A percentile compares a stretch with the other conserved stretches of the same genome.
Evolutionary conservation across 441 rosid genomes (phyloP).

Genomic region (Brassica hybrid): DNA sequence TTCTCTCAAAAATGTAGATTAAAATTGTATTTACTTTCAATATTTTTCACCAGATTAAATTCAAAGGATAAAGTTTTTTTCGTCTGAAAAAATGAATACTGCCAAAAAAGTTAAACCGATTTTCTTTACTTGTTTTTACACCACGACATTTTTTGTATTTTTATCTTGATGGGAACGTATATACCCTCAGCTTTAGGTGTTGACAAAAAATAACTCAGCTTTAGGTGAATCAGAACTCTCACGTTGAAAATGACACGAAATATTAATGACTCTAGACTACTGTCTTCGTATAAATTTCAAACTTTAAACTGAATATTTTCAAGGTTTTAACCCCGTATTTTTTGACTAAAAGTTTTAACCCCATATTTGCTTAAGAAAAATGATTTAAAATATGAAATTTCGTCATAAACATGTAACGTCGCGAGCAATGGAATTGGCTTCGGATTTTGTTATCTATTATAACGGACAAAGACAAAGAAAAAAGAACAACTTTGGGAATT

Average conservation of each 20-base stretch:
- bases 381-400: neutral
- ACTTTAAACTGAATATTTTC: neutral
- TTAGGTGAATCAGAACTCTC: constrained; percentile 22
- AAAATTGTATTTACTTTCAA: neutral
- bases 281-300: constrained; percentile 8
- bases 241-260: constrained; percentile 31
- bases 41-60: neutral
- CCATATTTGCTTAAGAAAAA: neutral
- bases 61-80: neutral
- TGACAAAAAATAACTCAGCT: neutral
- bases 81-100: neutral
- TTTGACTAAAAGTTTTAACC: neutral
- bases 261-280: constrained; percentile 3
- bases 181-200: neutral
- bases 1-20: neutral
- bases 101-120: neutral
- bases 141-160: constrained; percentile 9
- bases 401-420: neutral
- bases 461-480: constrained; percentile 19
- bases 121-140: neutral
- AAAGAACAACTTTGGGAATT: constrained; percentile 18
- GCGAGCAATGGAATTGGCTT: neutral
- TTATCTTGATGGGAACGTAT: constrained; percentile 25
- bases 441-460: neutral
- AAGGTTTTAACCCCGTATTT: neutral